Conservation (phyloP, 2,329 filamentous ascomycete genomes). For the Neoascochyta sp. region DNA sequence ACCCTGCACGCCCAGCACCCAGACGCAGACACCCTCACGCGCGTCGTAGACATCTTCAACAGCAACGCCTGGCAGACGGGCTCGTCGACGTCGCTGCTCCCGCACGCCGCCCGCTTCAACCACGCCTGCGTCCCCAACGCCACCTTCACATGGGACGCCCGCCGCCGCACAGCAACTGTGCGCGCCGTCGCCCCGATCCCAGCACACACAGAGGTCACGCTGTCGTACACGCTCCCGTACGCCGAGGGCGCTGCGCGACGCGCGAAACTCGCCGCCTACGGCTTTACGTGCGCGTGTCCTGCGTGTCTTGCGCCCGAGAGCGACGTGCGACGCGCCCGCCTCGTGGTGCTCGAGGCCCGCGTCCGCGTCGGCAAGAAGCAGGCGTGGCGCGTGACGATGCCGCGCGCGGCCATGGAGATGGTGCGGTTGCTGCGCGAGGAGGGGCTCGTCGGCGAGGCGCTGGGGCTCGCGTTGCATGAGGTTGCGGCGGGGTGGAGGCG, state of each 20-base stretch:
- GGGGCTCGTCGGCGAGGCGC: constrained; percentile 15
- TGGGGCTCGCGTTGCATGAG: constrained; percentile 17
- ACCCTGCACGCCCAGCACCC: constrained; percentile 10
- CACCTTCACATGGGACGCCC: constrained; percentile 23
- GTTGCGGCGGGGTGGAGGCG: constrained; percentile 13
- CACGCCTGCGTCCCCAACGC: constrained; percentile 37
- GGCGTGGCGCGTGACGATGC: constrained; percentile 10
- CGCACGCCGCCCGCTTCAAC: constrained; percentile 32
- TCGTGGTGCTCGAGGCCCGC: constrained; percentile 11
- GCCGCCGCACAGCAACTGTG: constrained; percentile 11
- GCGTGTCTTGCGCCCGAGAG: constrained; percentile 20
- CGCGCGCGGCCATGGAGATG: constrained; percentile 13
- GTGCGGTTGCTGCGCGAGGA: constrained; percentile 13
- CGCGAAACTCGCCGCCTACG: constrained; percentile 18
- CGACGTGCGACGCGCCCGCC: constrained; percentile 13
- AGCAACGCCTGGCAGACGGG: constrained; percentile 19
- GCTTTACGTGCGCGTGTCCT: constrained; percentile 21
- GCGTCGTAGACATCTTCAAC: constrained; percentile 20
- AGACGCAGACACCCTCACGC: constrained; percentile 4
- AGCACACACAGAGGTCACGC: constrained; percentile 27
- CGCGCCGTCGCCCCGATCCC: constrained; percentile 27
- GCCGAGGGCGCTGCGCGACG: constrained; percentile 12
- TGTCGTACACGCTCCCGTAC: constrained; percentile 29
- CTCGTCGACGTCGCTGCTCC: constrained; percentile 23
- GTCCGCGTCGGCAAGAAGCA: constrained; percentile 12